These are phyloP conservation scores for Dacryopinax primogenitus DNA, from an alignment of 768 basidiomycete species.

Conservation along the genomic window DNA sequence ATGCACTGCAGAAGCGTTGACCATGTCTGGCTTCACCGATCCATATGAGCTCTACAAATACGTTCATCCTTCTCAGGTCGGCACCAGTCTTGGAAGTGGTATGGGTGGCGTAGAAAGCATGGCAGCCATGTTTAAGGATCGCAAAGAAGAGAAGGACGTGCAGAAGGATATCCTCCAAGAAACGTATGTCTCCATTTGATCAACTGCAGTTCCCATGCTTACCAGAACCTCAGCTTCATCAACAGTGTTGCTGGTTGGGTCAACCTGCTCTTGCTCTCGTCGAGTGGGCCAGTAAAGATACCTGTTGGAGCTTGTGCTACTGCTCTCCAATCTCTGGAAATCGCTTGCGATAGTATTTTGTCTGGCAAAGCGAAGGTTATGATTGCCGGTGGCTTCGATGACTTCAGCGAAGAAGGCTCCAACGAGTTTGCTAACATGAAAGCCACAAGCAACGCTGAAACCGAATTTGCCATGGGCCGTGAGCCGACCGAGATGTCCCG, in stretches of 20 bases:
- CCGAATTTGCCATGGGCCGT: slow-evolving; percentile 97
- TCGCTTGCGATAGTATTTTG: slow-evolving; percentile 89
- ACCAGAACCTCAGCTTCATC: slow-evolving; percentile 59
- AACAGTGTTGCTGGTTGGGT: slow-evolving; percentile 99
- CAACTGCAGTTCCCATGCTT: slow-evolving; percentile 9
- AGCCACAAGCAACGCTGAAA: slow-evolving; percentile 92
- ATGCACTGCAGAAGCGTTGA: slow-evolving; percentile 87
- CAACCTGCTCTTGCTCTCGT: slow-evolving; percentile 85
- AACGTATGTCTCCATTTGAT: slow-evolving; percentile 50
- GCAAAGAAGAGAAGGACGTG: slow-evolving; percentile 93
- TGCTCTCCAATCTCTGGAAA: slow-evolving; percentile 93
- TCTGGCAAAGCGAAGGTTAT: slow-evolving; percentile 98
- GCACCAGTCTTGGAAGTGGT: slow-evolving; percentile 85
- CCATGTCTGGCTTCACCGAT: slow-evolving; percentile 93
- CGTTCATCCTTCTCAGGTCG: slow-evolving; percentile 92
- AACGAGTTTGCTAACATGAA: slow-evolving; percentile 99
- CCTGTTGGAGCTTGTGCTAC: slow-evolving; percentile 99
- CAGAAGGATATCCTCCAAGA: slow-evolving; percentile 98
- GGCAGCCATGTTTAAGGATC: slow-evolving; percentile 96
- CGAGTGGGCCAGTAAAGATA: slow-evolving; percentile 96
- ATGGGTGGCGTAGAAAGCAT: slow-evolving; percentile 93
- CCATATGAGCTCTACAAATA: slow-evolving; percentile 96
- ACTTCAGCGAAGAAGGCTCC: slow-evolving; percentile 94
- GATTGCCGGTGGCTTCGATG: slow-evolving; percentile 98
- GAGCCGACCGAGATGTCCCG: slow-evolving; percentile 99